A percentile compares a stretch with the other conserved stretches of the same genome.
Conservation (phyloP, 345 rosid species). For the Salix suchowensis region DNA sequence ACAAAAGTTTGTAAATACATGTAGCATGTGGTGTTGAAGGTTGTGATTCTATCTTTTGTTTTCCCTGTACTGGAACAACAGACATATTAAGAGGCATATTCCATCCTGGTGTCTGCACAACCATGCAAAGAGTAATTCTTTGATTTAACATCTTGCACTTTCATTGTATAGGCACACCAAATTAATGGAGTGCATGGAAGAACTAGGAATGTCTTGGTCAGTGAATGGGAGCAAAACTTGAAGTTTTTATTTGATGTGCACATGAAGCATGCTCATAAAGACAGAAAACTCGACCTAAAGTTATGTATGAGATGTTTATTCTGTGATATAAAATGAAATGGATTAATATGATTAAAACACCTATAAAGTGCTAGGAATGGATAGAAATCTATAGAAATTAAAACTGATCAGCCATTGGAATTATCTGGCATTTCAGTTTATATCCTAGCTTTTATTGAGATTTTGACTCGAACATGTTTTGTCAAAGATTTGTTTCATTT, state of each 20-base stretch:
- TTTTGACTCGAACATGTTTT: not conserved
- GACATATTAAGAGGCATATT: not conserved
- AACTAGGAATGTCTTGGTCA: constrained; percentile 59
- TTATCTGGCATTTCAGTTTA: constrained; percentile 4
- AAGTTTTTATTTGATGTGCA: not conserved
- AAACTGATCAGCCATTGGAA: not conserved
- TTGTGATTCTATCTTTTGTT: not conserved
- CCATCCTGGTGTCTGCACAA: not conserved
- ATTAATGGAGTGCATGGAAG: constrained; percentile 67
- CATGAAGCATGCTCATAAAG: not conserved
- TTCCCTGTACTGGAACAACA: not conserved
- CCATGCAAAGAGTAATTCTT: not conserved
- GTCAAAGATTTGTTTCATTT: not conserved
- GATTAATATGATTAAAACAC: not conserved
- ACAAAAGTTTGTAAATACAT: not conserved
- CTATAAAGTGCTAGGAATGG: not conserved
- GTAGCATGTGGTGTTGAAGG: not conserved
- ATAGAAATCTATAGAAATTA: not conserved
- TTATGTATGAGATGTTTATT: not conserved
- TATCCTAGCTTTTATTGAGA: not conserved
- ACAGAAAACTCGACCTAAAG: not conserved
- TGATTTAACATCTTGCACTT: constrained; percentile 6
- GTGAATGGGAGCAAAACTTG: constrained; percentile 18
- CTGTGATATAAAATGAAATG: not conserved
- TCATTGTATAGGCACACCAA: constrained; percentile 62